A percentile compares a stretch with the other conserved stretches of the same genome.
Conservation (phyloP, 306 rosid genomes). For the Crotalaria pallida region DNA sequence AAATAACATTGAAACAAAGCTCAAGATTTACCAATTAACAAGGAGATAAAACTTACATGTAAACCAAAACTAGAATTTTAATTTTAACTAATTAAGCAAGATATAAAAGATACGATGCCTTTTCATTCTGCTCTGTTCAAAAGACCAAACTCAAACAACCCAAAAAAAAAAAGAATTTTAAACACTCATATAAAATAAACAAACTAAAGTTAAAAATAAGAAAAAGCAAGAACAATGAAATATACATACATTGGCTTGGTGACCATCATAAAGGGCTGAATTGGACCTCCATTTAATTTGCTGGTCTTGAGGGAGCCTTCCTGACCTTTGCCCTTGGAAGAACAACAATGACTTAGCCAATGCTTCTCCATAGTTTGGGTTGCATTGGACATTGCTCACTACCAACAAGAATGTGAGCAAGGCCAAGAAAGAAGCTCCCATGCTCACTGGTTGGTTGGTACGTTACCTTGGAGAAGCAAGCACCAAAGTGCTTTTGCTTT, state of each 20-base stretch:
- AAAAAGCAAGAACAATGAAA: not conserved
- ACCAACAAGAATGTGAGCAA: conserved; percentile 8
- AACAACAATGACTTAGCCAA: conserved; percentile 72
- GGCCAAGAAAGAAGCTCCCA: conserved; percentile 5
- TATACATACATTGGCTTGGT: conserved; percentile 47
- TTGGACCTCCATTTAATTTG: conserved; percentile 63
- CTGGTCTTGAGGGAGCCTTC: conserved; percentile 53
- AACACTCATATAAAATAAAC: not conserved
- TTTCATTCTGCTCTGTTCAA: not conserved
- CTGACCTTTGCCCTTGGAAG: conserved; percentile 92
- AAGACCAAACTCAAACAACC: not conserved
- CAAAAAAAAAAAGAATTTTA: not conserved
- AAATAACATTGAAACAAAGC: not conserved
- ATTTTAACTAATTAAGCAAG: not conserved
- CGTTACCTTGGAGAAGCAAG: conserved; percentile 1
- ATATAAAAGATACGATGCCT: not conserved
- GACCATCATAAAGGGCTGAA: conserved; percentile 76
- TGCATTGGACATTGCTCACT: conserved; percentile 30
- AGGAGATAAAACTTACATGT: not conserved
- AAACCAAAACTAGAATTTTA: not conserved
- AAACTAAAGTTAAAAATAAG: not conserved
- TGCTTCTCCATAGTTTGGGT: conserved; percentile 73
- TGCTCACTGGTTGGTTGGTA: conserved; percentile 20
- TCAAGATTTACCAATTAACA: not conserved
- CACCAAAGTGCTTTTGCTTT: conserved; percentile 12